Evolutionary conservation across 2,329 filamentous ascomycete species (phyloP).

Genomic region (Aaosphaeria arxii): DNA sequence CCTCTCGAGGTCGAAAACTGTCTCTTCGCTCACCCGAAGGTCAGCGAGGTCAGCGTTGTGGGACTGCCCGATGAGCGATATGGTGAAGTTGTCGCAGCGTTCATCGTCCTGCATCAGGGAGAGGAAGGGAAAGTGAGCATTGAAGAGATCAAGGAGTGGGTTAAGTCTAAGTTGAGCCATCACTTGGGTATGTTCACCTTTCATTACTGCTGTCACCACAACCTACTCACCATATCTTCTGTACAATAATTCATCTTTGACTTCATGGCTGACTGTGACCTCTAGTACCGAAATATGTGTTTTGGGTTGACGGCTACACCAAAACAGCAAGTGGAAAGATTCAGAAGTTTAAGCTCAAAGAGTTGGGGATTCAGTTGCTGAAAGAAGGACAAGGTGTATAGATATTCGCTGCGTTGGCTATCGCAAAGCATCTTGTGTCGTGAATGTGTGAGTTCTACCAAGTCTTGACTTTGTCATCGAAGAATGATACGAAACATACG

Average conservation of each 20-base stretch:
- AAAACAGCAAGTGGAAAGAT: slow-evolving; percentile 98
- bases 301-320: slow-evolving; percentile 80
- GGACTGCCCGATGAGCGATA: slow-evolving; percentile 79
- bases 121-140: slow-evolving; percentile 45
- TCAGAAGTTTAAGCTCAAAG: slow-evolving; percentile 84
- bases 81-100: slow-evolving; percentile 84
- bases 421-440: no score
- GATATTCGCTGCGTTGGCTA: no score
- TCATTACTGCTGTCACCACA: slow-evolving; percentile 8
- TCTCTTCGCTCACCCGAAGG: slow-evolving; percentile 66
- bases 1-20: slow-evolving; percentile 91
- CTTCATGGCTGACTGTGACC: background rate
- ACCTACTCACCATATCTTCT: no score
- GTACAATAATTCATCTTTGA: background rate
- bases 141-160: slow-evolving; percentile 68
- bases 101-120: slow-evolving; percentile 58
- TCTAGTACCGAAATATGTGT: slow-evolving; percentile 79
- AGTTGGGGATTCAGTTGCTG: slow-evolving; percentile 56
- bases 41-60: slow-evolving; percentile 78
- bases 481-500: no score
- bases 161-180: slow-evolving; percentile 66
- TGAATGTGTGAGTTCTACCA: no score
- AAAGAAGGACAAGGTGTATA: slow-evolving; percentile 31
- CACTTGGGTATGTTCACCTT: slow-evolving; percentile 54
- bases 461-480: no score